A percentile compares a stretch with the other conserved stretches of the same genome.
Conservation (phyloP, 2,329 filamentous ascomycete species). For the Epichloe sp. region DNA sequence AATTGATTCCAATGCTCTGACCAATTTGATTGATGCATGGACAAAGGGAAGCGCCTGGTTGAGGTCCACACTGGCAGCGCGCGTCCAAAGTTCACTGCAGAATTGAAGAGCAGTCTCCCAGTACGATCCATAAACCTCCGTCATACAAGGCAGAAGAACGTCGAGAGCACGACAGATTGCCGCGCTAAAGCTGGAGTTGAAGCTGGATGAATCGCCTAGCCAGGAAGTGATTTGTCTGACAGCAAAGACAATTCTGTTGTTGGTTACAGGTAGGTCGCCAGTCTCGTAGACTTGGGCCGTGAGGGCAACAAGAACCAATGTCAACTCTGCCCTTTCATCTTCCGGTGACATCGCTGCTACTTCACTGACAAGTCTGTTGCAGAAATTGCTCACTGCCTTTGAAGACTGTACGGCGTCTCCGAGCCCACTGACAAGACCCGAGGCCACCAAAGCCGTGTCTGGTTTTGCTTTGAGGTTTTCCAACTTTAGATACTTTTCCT, state of each 20-base stretch:
- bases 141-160: slow-evolving; percentile 57
- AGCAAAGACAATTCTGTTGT: slow-evolving; percentile 67
- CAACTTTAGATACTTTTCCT: slow-evolving; percentile 33
- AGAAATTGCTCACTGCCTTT: slow-evolving; percentile 37
- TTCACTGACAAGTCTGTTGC: slow-evolving; percentile 48
- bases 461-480: slow-evolving; percentile 34
- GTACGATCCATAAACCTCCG: slow-evolving; percentile 75
- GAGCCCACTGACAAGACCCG: slow-evolving; percentile 38
- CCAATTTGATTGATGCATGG: slow-evolving; percentile 61
- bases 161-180: slow-evolving; percentile 44
- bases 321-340: slow-evolving; percentile 31
- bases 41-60: slow-evolving; percentile 47
- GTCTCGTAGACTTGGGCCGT: slow-evolving; percentile 37
- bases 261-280: slow-evolving; percentile 42
- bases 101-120: slow-evolving; percentile 58
- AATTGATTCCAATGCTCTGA: slow-evolving; percentile 47
- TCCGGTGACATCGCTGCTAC: slow-evolving; percentile 34
- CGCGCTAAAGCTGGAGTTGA: slow-evolving; percentile 31
- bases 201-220: slow-evolving; percentile 39
- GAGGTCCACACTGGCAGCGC: slow-evolving; percentile 25
- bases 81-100: slow-evolving; percentile 44
- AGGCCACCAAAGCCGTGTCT: slow-evolving; percentile 32
- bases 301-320: slow-evolving; percentile 41
- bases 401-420: slow-evolving; percentile 36
- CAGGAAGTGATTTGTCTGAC: slow-evolving; percentile 66